Conservation (phyloP, 179 eudicot genomes). For the Sideroxylon spinosum region DNA sequence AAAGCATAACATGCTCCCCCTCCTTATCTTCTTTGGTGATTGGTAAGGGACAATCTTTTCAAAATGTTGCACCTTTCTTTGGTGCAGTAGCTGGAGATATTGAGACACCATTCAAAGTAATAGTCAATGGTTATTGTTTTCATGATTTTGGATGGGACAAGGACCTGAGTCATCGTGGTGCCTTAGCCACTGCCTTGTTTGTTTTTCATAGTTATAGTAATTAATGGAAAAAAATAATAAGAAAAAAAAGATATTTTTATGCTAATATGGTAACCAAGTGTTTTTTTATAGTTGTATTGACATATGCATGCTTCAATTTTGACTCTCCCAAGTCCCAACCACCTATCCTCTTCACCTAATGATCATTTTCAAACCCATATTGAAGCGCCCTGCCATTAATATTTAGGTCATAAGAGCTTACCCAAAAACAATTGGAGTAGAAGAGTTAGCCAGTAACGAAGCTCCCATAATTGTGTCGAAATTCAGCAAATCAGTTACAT, state of each 20-base stretch:
- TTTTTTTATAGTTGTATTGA: not conserved
- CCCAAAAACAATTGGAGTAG: conserved; percentile 84
- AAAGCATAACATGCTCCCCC: not conserved
- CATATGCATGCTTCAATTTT: not conserved
- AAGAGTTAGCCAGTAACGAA: conserved; percentile 46
- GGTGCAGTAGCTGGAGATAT: not conserved
- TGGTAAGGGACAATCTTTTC: not conserved
- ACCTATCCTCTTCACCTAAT: not conserved
- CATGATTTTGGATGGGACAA: not conserved
- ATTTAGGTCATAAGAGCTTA: conserved; percentile 25
- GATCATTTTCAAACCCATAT: conserved; percentile 10
- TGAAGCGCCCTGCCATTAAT: not conserved
- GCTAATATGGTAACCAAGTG: not conserved
- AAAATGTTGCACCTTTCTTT: not conserved
- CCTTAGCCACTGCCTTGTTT: not conserved
- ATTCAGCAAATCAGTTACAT: conserved; percentile 63
- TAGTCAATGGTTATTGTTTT: not conserved
- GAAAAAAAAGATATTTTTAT: not conserved
- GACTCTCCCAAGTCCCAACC: not conserved
- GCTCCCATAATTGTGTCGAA: conserved; percentile 58
- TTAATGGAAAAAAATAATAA: too few species aligned
- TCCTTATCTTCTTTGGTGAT: not conserved
- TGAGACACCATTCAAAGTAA: not conserved
- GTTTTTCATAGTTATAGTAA: not conserved
- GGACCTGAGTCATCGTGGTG: not conserved